phyloP scores from a whole-genome alignment of 768 basidiomycete species.

The Leccinum subgranulosum region DNA sequence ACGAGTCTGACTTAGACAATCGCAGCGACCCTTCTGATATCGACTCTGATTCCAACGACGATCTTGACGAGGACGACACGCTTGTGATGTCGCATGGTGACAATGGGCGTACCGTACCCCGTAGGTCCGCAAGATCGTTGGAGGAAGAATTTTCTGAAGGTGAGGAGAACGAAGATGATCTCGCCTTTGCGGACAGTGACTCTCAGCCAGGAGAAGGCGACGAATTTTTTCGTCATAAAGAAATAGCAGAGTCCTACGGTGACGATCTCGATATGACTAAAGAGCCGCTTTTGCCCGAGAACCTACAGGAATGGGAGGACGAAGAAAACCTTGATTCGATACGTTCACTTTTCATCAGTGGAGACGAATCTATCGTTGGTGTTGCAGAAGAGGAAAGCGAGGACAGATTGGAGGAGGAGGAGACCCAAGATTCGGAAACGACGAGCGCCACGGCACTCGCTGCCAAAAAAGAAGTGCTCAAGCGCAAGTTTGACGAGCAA shows the following conservation, averaged over 20 bases:
- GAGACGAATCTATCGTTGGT: slow-evolving; percentile 37
- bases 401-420: slow-evolving; percentile 36
- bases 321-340: slow-evolving; percentile 85
- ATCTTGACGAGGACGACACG: neutral
- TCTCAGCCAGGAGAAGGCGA: slow-evolving; percentile 63
- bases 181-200: slow-evolving; percentile 77
- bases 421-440: slow-evolving; percentile 28
- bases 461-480: slow-evolving; percentile 86
- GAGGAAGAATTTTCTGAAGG: slow-evolving; percentile 34
- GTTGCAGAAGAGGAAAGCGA: slow-evolving; percentile 41
- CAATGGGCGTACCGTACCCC: slow-evolving; percentile 49
- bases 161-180: slow-evolving; percentile 40
- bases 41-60: slow-evolving; percentile 2
- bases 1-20: neutral
- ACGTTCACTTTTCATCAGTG: slow-evolving; percentile 88
- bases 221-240: slow-evolving; percentile 70
- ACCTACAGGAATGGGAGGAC: slow-evolving; percentile 75
- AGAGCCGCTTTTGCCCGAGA: slow-evolving; percentile 45
- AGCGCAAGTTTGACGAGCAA: slow-evolving; percentile 94
- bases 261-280: slow-evolving; percentile 72
- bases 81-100: slow-evolving; percentile 17
- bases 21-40: neutral
- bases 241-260: slow-evolving; percentile 34
- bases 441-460: slow-evolving; percentile 56
- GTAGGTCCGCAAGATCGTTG: slow-evolving; percentile 38